Conservation (phyloP, 441 rosid genomes). For the Jatropha multifida region DNA sequence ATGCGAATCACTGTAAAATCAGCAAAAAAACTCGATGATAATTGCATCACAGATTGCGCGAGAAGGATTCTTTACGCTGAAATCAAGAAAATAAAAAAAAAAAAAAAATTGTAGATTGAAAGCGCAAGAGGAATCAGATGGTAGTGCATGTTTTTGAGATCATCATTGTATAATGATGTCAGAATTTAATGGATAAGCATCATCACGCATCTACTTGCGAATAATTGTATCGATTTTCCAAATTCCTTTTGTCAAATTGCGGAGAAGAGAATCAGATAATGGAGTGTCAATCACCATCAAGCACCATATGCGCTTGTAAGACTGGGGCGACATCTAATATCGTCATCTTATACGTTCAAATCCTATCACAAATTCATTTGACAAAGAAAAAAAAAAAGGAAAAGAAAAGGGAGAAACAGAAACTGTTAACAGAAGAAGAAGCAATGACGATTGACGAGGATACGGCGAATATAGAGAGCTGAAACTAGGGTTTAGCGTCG, state of each 20-base stretch:
- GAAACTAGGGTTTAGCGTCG: not conserved
- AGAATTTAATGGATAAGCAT: conserved; percentile 10
- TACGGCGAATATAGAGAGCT: not conserved
- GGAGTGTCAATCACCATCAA: conserved; percentile 26
- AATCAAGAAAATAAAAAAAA: not conserved
- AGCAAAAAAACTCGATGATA: not conserved
- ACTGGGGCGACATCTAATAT: conserved; percentile 33
- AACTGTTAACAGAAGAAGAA: too few relatives aligned
- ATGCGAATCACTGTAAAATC: not conserved
- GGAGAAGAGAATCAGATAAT: conserved; percentile 17
- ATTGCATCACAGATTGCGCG: conserved; percentile 14
- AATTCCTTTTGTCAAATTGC: not conserved
- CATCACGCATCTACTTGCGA: not conserved
- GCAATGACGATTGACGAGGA: not conserved
- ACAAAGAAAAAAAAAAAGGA: not conserved
- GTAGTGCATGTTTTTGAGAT: conserved; percentile 29
- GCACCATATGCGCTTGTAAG: conserved; percentile 21
- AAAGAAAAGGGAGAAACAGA: not conserved
- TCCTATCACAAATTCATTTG: not conserved
- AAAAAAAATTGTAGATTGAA: not conserved
- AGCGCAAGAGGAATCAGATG: conserved; percentile 29
- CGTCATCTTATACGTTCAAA: conserved; percentile 18
- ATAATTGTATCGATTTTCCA: not conserved
- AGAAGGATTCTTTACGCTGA: not conserved
- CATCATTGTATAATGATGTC: conserved; percentile 16